Evolutionary conservation across 1,284 basidiomycete species (phyloP).

Genomic region (Trametes versicolor): DNA sequence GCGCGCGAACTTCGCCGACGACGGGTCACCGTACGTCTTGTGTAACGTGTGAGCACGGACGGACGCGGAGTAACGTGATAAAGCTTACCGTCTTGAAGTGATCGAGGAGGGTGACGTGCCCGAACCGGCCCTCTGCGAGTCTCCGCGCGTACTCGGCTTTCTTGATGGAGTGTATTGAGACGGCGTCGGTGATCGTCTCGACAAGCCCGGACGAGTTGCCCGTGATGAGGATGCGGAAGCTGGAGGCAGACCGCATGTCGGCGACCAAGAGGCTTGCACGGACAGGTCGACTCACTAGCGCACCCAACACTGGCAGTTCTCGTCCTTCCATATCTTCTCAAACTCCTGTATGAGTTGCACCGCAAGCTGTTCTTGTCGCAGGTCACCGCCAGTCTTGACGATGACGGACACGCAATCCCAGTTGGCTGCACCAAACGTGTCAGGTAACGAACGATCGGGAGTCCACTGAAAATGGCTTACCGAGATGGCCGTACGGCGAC

Average conservation of each 20-base stretch:
- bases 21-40: conserved; percentile 91
- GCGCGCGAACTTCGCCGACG: conserved; percentile 85
- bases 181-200: conserved; percentile 95
- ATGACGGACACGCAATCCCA: conserved; percentile 96
- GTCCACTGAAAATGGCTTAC: conserved; percentile 51
- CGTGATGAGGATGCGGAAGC: conserved; percentile 89
- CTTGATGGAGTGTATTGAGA: conserved; percentile 99
- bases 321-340: conserved; percentile 94
- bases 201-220: conserved; percentile 93
- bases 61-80: no score
- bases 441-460: background rate
- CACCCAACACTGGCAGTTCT: conserved; percentile 90
- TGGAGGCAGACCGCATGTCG: conserved; percentile 17
- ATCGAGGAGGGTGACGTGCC: conserved; percentile 88
- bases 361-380: conserved; percentile 97
- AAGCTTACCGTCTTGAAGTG: conserved; percentile 84
- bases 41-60: background rate
- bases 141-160: conserved; percentile 96
- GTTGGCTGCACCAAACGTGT: conserved; percentile 54
- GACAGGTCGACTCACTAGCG: conserved; percentile 75
- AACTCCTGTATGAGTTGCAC: conserved; percentile 96
- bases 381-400: conserved; percentile 97
- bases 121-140: conserved; percentile 81
- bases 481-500: conserved; percentile 96
- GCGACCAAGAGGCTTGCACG: background rate